Conservation (phyloP, 2,329 filamentous ascomycete genomes). For the Fusarium sp. region DNA sequence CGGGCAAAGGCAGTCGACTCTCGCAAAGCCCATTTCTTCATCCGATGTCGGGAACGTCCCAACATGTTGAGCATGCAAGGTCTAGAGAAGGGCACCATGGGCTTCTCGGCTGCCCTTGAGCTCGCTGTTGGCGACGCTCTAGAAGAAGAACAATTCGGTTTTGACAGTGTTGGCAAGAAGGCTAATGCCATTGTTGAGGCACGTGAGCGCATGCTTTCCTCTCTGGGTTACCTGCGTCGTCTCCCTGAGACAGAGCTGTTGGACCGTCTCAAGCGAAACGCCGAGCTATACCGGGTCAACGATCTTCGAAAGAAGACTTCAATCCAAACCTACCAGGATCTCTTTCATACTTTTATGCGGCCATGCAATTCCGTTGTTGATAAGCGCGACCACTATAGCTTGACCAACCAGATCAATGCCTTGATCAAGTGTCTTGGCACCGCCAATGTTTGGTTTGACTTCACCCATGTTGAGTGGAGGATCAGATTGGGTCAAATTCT, state of each 20-base stretch:
- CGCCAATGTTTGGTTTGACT: conserved; percentile 79
- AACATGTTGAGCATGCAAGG: conserved; percentile 81
- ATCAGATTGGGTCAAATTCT: conserved; percentile 79
- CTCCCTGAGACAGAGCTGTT: conserved; percentile 69
- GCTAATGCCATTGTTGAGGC: conserved; percentile 68
- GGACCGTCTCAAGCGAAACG: conserved; percentile 69
- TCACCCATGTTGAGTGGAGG: conserved; percentile 80
- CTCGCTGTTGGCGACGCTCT: conserved; percentile 73
- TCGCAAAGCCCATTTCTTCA: conserved; percentile 68
- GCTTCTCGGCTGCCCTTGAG: conserved; percentile 76
- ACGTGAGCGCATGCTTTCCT: conserved; percentile 67
- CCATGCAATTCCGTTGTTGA: conserved; percentile 68
- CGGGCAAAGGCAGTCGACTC: conserved; percentile 58
- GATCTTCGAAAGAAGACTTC: conserved; percentile 64
- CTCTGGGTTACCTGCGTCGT: conserved; percentile 65
- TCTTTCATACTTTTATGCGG: conserved; percentile 71
- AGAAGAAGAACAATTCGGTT: conserved; percentile 71
- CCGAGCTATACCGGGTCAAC: conserved; percentile 66
- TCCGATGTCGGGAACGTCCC: conserved; percentile 71
- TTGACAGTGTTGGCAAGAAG: conserved; percentile 67
- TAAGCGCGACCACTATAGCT: conserved; percentile 69
- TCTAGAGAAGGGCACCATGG: conserved; percentile 77
- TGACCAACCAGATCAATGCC: conserved; percentile 77
- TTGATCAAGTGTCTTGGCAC: conserved; percentile 74
- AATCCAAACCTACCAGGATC: conserved; percentile 70